A percentile compares a stretch with the other conserved stretches of the same genome.
These are phyloP conservation scores for Nemania diffusa DNA, from an alignment of 2,329 filamentous ascomycete genomes.

Conservation along the genomic window DNA sequence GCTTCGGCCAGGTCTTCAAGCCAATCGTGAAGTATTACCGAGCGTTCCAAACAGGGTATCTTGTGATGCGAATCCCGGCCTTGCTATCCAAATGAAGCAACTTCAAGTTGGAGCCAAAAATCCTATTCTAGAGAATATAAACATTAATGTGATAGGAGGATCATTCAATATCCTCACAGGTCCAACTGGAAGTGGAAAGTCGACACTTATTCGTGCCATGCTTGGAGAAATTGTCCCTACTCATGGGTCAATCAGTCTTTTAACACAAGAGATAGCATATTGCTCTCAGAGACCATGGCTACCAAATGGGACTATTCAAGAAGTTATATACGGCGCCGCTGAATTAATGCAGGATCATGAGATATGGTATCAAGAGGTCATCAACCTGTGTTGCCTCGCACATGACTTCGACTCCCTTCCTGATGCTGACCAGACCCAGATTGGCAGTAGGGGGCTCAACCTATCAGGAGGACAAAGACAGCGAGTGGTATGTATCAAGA, in stretches of 20 bases:
- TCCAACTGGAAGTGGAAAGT: conserved; percentile 46
- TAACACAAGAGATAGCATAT: conserved; percentile 49
- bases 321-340: conserved; percentile 46
- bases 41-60: not conserved
- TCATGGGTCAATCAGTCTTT: conserved; percentile 43
- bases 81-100: conserved; percentile 18
- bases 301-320: conserved; percentile 49
- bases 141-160: conserved; percentile 39
- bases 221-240: conserved; percentile 37
- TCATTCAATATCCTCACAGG: conserved; percentile 45
- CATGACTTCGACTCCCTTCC: conserved; percentile 41
- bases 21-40: conserved; percentile 14
- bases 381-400: conserved; percentile 41
- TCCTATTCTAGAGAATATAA: conserved; percentile 34
- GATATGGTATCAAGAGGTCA: conserved; percentile 49
- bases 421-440: conserved; percentile 39
- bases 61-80: not conserved
- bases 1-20: conserved; percentile 35
- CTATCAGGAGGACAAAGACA: conserved; percentile 49
- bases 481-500: conserved; percentile 41
- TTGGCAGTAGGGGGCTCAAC: conserved; percentile 39
- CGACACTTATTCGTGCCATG: conserved; percentile 40
- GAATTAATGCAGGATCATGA: conserved; percentile 11
- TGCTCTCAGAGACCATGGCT: conserved; percentile 54
- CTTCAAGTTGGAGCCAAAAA: not conserved